phyloP scores from a whole-genome alignment of 441 rosid genomes.

The Melastoma candidum region DNA sequence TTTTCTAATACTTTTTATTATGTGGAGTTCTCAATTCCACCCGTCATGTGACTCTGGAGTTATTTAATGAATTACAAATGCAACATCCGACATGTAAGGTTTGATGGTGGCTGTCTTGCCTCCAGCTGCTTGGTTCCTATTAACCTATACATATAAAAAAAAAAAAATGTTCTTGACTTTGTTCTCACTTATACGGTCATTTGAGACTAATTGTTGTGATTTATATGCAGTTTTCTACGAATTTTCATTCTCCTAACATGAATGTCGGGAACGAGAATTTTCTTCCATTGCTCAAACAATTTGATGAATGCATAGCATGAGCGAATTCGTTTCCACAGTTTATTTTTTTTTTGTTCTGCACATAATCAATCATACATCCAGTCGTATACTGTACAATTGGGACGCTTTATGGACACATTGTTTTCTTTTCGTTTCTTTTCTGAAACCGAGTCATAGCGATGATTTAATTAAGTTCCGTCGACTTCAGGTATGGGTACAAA shows the following conservation, averaged over 20 bases:
- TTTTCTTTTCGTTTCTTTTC: not conserved
- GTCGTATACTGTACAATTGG: not conserved
- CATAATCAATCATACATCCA: slow-evolving; percentile 1
- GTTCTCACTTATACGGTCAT: too few relatives aligned
- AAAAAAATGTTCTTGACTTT: too few relatives aligned
- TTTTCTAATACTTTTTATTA: too few relatives aligned
- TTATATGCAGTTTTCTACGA: too few relatives aligned
- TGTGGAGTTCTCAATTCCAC: too few relatives aligned
- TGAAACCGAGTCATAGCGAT: not conserved
- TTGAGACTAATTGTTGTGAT: too few relatives aligned
- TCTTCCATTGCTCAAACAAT: slow-evolving; percentile 80
- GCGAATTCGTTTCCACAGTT: slow-evolving; percentile 21
- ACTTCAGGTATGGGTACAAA: slow-evolving; percentile 58
- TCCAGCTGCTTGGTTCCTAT: slow-evolving; percentile 8
- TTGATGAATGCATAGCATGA: slow-evolving; percentile 93
- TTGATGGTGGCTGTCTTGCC: slow-evolving; percentile 31
- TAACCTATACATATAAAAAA: not conserved
- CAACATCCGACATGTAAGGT: slow-evolving; percentile 98
- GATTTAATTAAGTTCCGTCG: slow-evolving; percentile 90
- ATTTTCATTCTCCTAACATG: slow-evolving; percentile 62
- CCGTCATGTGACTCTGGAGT: slow-evolving; percentile 59
- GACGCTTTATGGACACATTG: not conserved
- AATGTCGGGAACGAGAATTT: slow-evolving; percentile 74
- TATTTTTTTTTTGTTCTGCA: not conserved
- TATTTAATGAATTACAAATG: slow-evolving; percentile 77